Evolutionary conservation across 768 basidiomycete genomes (phyloP).

Genomic region (Psilocybe cyanescens): DNA sequence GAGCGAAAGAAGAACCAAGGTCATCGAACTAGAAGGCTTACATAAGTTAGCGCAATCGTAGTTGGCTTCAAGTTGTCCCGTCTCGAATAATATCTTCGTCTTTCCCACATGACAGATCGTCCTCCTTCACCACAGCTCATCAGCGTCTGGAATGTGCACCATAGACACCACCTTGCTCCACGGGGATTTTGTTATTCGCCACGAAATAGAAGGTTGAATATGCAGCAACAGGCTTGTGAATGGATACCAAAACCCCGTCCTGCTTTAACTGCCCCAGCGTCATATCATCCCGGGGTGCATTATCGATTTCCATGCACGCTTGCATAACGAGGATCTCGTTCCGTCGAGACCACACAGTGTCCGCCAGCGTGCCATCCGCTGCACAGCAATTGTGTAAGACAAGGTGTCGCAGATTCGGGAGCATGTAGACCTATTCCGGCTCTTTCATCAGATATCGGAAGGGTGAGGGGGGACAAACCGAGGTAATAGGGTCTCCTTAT

Average conservation of each 20-base stretch:
- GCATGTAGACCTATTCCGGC: neutral
- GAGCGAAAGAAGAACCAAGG: no score
- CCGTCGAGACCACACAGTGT: slow-evolving; percentile 5
- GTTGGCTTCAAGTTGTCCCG: no score
- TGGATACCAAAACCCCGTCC: slow-evolving; percentile 7
- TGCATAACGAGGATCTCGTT: neutral
- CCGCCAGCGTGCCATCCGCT: slow-evolving; percentile 5
- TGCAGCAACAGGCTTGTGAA: neutral
- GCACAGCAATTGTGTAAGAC: slow-evolving; percentile 4
- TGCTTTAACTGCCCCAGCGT: slow-evolving; percentile 10
- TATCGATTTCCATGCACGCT: neutral
- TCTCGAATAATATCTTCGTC: neutral
- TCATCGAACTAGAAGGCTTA: no score
- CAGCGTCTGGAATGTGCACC: neutral
- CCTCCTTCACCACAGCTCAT: neutral
- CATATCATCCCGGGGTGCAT: slow-evolving; percentile 2
- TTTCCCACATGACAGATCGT: no score
- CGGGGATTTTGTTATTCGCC: neutral
- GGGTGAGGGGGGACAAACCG: neutral
- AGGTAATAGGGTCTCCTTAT: neutral
- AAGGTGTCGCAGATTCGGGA: slow-evolving; percentile 12
- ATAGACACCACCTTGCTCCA: neutral
- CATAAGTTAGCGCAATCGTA: no score
- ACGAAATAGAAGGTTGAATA: neutral
- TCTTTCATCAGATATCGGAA: neutral